These are phyloP conservation scores for Chlorella sp. DNA, from an alignment of 139 green algal genomes.

Conservation along the genomic window DNA sequence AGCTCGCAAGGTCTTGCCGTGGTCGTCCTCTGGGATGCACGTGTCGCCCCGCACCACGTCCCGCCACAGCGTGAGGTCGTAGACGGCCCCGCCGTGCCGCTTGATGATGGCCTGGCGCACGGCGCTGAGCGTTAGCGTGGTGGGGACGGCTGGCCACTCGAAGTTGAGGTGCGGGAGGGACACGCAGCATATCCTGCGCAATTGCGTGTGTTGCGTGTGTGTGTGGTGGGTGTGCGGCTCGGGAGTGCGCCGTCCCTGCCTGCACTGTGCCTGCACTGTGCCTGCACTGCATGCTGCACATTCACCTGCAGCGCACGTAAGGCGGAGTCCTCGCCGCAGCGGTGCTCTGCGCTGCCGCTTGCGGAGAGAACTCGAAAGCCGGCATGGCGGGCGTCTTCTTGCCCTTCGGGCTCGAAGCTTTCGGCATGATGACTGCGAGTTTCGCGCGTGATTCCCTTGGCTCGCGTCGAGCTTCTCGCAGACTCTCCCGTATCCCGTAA, in stretches of 20 bases:
- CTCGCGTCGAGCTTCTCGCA: too few relatives aligned
- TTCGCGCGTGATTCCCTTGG: too few relatives aligned
- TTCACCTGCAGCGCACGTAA: not conserved
- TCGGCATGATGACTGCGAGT: too few relatives aligned
- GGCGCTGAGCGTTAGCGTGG: slow-evolving; percentile 4
- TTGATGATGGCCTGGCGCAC: slow-evolving; percentile 18
- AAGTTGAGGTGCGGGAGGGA: slow-evolving; percentile 17
- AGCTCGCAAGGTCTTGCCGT: not conserved
- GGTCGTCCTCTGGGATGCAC: not conserved
- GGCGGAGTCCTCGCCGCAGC: not conserved
- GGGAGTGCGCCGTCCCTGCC: not conserved
- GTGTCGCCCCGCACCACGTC: slow-evolving; percentile 5
- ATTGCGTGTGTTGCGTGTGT: not conserved
- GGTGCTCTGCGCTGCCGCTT: not conserved
- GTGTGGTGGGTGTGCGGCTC: not conserved
- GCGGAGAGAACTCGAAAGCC: not conserved
- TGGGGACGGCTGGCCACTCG: slow-evolving; percentile 18
- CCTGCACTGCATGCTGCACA: not conserved
- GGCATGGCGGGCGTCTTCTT: not conserved
- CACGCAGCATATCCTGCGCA: slow-evolving; percentile 15
- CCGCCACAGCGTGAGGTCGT: slow-evolving; percentile 10
- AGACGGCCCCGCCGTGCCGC: slow-evolving; percentile 14
- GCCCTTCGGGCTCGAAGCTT: too few relatives aligned
- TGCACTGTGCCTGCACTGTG: too few relatives aligned
- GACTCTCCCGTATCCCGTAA: too few relatives aligned